Percentiles rank a stretch among this genome's conserved stretches.
phyloP scores from a whole-genome alignment of 2,329 filamentous ascomycete species.

The Penicillium sp. region DNA sequence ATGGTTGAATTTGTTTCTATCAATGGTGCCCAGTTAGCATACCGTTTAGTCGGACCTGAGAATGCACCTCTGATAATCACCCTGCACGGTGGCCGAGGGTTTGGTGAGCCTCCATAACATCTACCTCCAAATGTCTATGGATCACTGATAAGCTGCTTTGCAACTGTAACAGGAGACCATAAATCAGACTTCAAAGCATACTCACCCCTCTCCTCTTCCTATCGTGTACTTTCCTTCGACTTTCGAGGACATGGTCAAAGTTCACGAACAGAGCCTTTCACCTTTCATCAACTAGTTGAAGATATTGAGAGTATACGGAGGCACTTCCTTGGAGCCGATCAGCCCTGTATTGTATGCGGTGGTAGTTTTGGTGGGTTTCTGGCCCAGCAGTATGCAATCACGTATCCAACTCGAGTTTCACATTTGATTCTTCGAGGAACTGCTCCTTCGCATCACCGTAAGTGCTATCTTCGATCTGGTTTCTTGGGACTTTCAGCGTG shows the following conservation, averaged over 20 bases:
- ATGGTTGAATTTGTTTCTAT: not conserved
- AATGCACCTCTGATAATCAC: not conserved
- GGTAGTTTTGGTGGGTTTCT: not conserved
- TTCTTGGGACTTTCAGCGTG: not conserved
- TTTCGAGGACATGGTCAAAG: not conserved
- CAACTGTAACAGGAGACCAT: not conserved
- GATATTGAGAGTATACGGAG: not conserved
- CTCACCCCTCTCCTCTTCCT: not conserved
- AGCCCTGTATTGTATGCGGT: not conserved
- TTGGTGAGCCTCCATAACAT: not conserved
- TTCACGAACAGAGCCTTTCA: not conserved
- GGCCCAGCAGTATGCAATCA: not conserved
- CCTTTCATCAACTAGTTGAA: not conserved
- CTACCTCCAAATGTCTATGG: not conserved
- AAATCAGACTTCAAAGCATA: not conserved
- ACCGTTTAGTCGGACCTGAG: not conserved
- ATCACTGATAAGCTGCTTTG: not conserved
- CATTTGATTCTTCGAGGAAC: not conserved
- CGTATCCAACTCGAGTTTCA: not conserved
- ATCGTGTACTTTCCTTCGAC: not conserved
- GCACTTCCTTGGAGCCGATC: not conserved
- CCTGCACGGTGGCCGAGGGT: not conserved
- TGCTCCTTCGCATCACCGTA: not conserved
- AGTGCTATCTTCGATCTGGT: not conserved
- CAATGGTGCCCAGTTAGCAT: not conserved